Evolutionary conservation across 1,284 basidiomycete species (phyloP).

Genomic region (Chalciporus piperatoides): DNA sequence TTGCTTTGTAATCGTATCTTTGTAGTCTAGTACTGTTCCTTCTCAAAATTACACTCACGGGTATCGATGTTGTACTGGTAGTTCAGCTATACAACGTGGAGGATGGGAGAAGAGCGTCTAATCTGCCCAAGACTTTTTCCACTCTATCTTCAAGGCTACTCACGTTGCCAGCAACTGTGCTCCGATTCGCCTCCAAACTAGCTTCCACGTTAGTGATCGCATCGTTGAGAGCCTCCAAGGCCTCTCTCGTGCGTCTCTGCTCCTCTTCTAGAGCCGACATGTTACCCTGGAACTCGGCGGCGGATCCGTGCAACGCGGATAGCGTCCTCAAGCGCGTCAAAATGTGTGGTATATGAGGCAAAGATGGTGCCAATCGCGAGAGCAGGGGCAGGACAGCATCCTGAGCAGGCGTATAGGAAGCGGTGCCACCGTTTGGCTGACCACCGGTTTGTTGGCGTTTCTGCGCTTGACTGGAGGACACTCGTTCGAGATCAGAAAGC

Average conservation of each 20-base stretch:
- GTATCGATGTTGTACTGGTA: constrained; percentile 1
- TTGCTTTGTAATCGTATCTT: too few species aligned
- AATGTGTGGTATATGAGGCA: constrained; percentile 92
- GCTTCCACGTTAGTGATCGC: constrained; percentile 71
- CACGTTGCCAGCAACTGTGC: constrained; percentile 69
- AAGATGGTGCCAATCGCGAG: constrained; percentile 77
- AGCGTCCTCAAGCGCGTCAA: constrained; percentile 84
- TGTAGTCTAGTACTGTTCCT: too few species aligned
- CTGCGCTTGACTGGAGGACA: constrained; percentile 41
- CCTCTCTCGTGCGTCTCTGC: constrained; percentile 58
- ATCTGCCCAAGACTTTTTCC: constrained; percentile 25
- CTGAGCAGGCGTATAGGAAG: constrained; percentile 46
- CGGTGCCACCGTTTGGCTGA: constrained; percentile 29
- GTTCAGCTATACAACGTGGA: too few species aligned
- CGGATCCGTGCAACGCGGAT: constrained; percentile 77
- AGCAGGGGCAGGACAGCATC: constrained; percentile 74
- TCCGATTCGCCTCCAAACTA: constrained; percentile 75
- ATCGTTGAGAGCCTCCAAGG: constrained; percentile 62
- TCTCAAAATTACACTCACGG: background rate
- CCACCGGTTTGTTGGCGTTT: constrained; percentile 39
- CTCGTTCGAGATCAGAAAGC: constrained; percentile 88
- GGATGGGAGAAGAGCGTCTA: too few species aligned
- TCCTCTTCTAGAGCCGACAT: constrained; percentile 72
- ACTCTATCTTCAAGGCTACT: constrained; percentile 50
- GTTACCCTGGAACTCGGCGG: constrained; percentile 71